These are phyloP conservation scores for Monascus purpureus DNA, from an alignment of 495 filamentous ascomycete genomes.

Conservation along the genomic window DNA sequence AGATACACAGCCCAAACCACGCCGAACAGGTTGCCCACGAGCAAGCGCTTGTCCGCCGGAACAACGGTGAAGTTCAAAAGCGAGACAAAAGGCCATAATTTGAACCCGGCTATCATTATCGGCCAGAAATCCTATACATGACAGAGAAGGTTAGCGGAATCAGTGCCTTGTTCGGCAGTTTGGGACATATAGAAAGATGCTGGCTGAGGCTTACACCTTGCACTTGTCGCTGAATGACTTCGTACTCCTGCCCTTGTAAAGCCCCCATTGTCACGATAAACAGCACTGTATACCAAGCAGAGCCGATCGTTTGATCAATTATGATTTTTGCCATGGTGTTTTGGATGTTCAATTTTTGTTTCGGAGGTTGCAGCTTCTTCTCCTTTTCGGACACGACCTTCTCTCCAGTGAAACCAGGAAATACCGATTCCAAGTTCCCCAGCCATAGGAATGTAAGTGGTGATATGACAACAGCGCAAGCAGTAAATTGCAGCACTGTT, in stretches of 20 bases:
- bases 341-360: constrained; percentile 36
- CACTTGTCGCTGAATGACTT: constrained; percentile 15
- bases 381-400: constrained; percentile 11
- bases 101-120: constrained; percentile 55
- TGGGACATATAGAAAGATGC: too few relatives aligned
- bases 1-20: constrained; percentile 72
- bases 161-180: too few relatives aligned
- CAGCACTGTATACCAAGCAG: constrained; percentile 53
- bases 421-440: constrained; percentile 32
- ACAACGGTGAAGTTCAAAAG: constrained; percentile 62
- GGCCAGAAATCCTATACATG: constrained; percentile 44
- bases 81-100: constrained; percentile 70
- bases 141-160: too few relatives aligned
- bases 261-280: constrained; percentile 45
- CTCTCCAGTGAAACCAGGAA: constrained; percentile 27
- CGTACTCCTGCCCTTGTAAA: constrained; percentile 22
- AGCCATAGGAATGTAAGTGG: constrained; percentile 78
- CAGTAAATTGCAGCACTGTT: constrained; percentile 55
- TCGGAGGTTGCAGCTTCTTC: constrained; percentile 3
- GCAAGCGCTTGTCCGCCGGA: constrained; percentile 50
- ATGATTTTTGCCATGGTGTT: constrained; percentile 65
- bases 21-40: constrained; percentile 60
- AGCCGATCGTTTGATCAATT: constrained; percentile 69
- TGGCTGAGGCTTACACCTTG: constrained; percentile 22
- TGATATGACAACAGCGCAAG: constrained; percentile 53